These are phyloP conservation scores for Wickerhamomyces kurtzmanii DNA, from an alignment of 805 yeast genomes.

Conservation along the genomic window DNA sequence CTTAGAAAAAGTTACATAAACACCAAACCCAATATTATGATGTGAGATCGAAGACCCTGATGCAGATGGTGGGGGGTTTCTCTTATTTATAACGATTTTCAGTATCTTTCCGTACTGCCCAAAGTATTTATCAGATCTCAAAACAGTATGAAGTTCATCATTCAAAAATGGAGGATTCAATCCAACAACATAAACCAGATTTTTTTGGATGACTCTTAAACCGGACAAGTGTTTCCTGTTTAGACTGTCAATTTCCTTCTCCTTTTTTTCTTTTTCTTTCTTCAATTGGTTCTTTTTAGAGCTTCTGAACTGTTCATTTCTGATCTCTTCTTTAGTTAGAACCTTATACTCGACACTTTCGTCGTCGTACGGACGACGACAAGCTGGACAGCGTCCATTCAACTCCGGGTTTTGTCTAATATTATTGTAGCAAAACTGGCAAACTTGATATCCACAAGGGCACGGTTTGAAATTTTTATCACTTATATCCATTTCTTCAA, in stretches of 20 bases:
- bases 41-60: slow-evolving; percentile 16
- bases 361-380: slow-evolving; percentile 91
- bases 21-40: slow-evolving; percentile 74
- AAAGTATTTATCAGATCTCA: slow-evolving; percentile 86
- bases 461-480: slow-evolving; percentile 98
- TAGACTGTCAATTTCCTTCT: slow-evolving; percentile 77
- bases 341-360: slow-evolving; percentile 82
- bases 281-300: slow-evolving; percentile 74
- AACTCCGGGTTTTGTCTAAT: slow-evolving; percentile 92
- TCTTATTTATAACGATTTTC: slow-evolving; percentile 86
- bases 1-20: slow-evolving; percentile 85
- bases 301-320: slow-evolving; percentile 68
- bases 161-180: slow-evolving; percentile 72
- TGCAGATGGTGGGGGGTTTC: slow-evolving; percentile 31
- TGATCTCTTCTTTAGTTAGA: slow-evolving; percentile 77
- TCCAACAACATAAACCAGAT: slow-evolving; percentile 93
- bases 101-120: slow-evolving; percentile 97
- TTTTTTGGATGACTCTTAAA: slow-evolving; percentile 96
- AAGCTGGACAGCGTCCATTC: slow-evolving; percentile 95
- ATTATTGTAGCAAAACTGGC: slow-evolving; percentile 97
- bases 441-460: slow-evolving; percentile 97
- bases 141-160: slow-evolving; percentile 73
- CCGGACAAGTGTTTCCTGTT: slow-evolving; percentile 88
- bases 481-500: slow-evolving; percentile 94
- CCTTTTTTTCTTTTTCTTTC: slow-evolving; percentile 83